Base-by-base conservation (phyloP, 179 eudicot species). In the Sideroxylon spinosum region DNA sequence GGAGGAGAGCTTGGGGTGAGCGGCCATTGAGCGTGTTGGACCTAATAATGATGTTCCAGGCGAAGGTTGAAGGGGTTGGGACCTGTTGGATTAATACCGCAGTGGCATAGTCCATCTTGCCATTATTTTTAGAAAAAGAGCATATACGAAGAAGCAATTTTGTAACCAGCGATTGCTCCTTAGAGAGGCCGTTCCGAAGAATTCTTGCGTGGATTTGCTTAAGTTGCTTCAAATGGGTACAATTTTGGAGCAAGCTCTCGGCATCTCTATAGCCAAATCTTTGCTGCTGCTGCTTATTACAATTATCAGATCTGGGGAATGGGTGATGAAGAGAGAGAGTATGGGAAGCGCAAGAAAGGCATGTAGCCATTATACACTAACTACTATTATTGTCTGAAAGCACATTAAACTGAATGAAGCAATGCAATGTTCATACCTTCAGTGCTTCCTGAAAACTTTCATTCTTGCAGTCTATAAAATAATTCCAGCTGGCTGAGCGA, bases 1-100 rank as follows among this genome's bases (percentile, higher is more conserved):
- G 11, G 20, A 68, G 26, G 1, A 90, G 79, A 56, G 91, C 85
- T 56, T 84, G 59, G 0, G 53, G 73, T 2, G 90, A 52, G 68
- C 66, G 65, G 22, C 80, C 84, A 32, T 87, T 86, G 53, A 65
- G 64, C 10, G 84, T 66, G 74, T 85, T 82, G 22, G 83, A 85
- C 64, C 90, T 81, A 60, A 90, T 90, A 32, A 90, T 86, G 55
- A 90, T 66, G 69, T 90, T 89, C 91, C 92, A 90, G 8, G 85
- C 44, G 52, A 89, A 89, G 19, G 85, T 82, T 1, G 86, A 29
- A 0, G 94, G 91, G 28, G 57, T 57, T 0, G 79, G 70, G 16
- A 87, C 60, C 67, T 85, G 82, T 0, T 84, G 74, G 76, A 90
- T 37, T 37, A 37, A 87, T 8, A 90, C 73, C 6, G 75, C 28